Percentiles rank a stretch among this genome's conserved stretches.
Conservation (phyloP, 78 protist species). For the Anaeramoeba flamelloides region DNA sequence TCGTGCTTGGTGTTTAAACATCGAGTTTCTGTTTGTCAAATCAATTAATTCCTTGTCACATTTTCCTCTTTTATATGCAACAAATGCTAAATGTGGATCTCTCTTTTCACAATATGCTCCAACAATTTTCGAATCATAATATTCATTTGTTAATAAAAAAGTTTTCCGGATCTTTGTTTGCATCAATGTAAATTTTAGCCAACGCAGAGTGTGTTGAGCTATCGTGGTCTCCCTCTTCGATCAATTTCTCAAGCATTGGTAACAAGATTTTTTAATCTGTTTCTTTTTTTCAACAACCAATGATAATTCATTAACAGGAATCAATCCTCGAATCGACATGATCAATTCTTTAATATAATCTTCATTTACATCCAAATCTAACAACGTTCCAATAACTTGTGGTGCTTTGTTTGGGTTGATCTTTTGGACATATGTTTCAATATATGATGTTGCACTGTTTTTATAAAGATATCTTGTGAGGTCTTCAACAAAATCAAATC, state of each 20-base stretch:
- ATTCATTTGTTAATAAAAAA: conserved; percentile 66
- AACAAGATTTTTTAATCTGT: conserved; percentile 78
- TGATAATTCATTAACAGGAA: conserved; percentile 75
- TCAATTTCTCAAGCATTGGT: conserved; percentile 88
- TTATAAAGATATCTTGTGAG: conserved; percentile 65
- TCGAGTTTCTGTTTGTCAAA: conserved; percentile 74
- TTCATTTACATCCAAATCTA: conserved; percentile 82
- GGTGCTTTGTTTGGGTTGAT: conserved; percentile 28
- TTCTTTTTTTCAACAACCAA: conserved; percentile 83
- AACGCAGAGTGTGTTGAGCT: conserved; percentile 98
- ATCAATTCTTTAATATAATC: conserved; percentile 64
- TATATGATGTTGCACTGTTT: conserved; percentile 40
- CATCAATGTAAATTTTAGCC: conserved; percentile 92
- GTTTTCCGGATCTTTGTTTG: conserved; percentile 63
- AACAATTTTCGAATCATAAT: too few relatives aligned
- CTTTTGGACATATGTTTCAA: conserved; percentile 82
- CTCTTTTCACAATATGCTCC: conserved; percentile 96
- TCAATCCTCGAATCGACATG: conserved; percentile 47
- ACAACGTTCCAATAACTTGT: conserved; percentile 82
- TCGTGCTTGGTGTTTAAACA: conserved; percentile 86
- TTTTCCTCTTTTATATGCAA: conserved; percentile 37
- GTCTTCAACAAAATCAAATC: conserved; percentile 84
- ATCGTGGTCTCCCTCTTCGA: conserved; percentile 35
- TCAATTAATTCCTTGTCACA: conserved; percentile 88
- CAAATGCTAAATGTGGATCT: conserved; percentile 82